Evolutionary conservation across 257 asterid species (phyloP).

Genomic region (Scutellaria barbata): DNA sequence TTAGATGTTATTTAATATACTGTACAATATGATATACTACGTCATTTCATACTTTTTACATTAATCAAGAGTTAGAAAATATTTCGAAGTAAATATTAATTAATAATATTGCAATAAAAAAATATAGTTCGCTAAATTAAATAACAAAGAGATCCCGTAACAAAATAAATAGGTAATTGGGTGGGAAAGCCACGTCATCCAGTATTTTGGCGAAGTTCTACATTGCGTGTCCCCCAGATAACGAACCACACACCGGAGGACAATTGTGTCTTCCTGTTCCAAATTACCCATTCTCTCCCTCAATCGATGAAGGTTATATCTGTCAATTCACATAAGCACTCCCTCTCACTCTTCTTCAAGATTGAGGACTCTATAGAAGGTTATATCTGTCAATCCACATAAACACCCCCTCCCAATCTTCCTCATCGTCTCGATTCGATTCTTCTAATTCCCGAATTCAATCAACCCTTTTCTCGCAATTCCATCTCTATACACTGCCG

Average conservation of each 20-base stretch:
- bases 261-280: slow-evolving; percentile 6
- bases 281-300: slow-evolving; percentile 26
- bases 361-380: not conserved
- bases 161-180: no score
- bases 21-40: no score
- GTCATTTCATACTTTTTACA: no score
- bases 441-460: slow-evolving; percentile 24
- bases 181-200: slow-evolving; percentile 1
- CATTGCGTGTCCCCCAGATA: slow-evolving; percentile 45
- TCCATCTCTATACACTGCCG: slow-evolving; percentile 31
- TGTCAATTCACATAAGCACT: slow-evolving; percentile 1
- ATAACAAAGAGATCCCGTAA: no score
- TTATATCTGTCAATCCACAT: slow-evolving; percentile 13
- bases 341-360: slow-evolving; percentile 10
- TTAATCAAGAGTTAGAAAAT: no score
- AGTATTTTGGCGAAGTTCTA: not conserved
- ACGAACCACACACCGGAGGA: slow-evolving; percentile 16
- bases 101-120: no score
- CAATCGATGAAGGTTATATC: slow-evolving; percentile 2
- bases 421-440: slow-evolving; percentile 14
- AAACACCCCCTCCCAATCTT: not conserved
- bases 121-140: no score
- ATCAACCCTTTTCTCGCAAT: slow-evolving; percentile 29
- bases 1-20: no score
- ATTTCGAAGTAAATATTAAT: no score